Percentiles rank a stretch among this genome's conserved stretches.
These are phyloP conservation scores for Coemansia sp. DNA, from an alignment of 192 early-diverging fungal species.

Conservation along the genomic window DNA sequence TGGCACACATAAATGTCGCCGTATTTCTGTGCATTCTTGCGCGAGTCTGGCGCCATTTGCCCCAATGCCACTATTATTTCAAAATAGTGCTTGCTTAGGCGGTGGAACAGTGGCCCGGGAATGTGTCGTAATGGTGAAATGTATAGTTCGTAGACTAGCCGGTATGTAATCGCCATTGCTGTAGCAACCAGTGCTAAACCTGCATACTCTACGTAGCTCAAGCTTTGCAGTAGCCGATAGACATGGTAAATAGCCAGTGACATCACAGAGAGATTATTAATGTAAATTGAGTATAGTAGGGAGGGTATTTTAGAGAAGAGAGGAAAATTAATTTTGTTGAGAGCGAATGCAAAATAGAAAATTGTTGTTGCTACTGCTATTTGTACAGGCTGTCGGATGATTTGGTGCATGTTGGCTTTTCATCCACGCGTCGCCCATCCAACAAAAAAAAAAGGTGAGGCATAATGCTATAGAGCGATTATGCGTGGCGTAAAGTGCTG, in stretches of 20 bases:
- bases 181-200: not conserved
- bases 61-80: constrained; percentile 3
- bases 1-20: constrained; percentile 24
- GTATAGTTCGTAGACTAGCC: not conserved
- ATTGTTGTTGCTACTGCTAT: no score
- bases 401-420: not conserved
- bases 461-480: no score
- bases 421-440: not conserved
- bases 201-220: not conserved
- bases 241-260: not conserved
- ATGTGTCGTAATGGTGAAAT: constrained; percentile 11
- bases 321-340: not conserved
- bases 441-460: no score
- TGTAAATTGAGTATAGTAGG: no score
- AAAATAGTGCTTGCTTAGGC: not conserved
- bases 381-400: not conserved
- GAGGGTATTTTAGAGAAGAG: no score
- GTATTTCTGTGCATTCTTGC: not conserved
- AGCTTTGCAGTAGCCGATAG: no score
- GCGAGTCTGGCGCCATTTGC: constrained; percentile 4
- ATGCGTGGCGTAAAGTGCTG: not conserved
- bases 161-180: not conserved
- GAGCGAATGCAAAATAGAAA: no score
- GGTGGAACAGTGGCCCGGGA: constrained; percentile 9
- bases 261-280: no score